Base-by-base conservation (phyloP, 495 filamentous ascomycete species). In the Daldinia decipiens region DNA sequence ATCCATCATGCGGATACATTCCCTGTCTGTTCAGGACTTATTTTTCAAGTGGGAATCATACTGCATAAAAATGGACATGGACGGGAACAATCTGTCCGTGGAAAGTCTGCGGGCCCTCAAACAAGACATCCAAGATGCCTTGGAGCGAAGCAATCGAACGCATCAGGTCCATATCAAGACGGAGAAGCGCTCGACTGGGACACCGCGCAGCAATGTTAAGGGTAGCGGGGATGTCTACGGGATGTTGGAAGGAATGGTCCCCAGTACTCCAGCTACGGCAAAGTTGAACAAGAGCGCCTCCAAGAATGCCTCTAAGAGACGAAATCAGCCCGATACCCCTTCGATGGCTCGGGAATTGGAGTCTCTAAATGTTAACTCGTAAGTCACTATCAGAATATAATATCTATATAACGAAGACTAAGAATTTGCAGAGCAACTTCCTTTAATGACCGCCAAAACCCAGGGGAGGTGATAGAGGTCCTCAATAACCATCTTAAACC, bases 41-140 rank as follows among this genome's bases (percentile, higher is more conserved):
- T 97, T 91, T 77, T 98, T 89, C 87, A 97, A 98, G 86, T 99
- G 95, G 95, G 95, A 99, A 74, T 93, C 93, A 0, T 98, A 97
- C 83, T 91, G 89, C 76, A 90, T 99, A 71, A 97, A 94, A 81
- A 95, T 98, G 92, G 85, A 84, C 19, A 73, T 84, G 39, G 91
- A 94, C 21, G 89, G 93, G 67, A 89, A 87, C 45, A 92, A 87
- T 57, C 76, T 94, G 61, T 86, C 88, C 65, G 76, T 94, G 27
- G 85, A 90, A 17, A 92, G 86, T 0, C 85, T 91, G 43, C 83
- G 89, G 59, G 85, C 87, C 45, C 92, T 99, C 69, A 97, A 96
- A 78, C 90, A 93, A 74, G 90, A 95, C 80, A 80, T 97, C 0
- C 92, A 94, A 72, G 94, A 97, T 64, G 84, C 85, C 32, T 79